Base-by-base conservation (phyloP, 1,284 basidiomycete species). In the Ceraceosorus guamensis region DNA sequence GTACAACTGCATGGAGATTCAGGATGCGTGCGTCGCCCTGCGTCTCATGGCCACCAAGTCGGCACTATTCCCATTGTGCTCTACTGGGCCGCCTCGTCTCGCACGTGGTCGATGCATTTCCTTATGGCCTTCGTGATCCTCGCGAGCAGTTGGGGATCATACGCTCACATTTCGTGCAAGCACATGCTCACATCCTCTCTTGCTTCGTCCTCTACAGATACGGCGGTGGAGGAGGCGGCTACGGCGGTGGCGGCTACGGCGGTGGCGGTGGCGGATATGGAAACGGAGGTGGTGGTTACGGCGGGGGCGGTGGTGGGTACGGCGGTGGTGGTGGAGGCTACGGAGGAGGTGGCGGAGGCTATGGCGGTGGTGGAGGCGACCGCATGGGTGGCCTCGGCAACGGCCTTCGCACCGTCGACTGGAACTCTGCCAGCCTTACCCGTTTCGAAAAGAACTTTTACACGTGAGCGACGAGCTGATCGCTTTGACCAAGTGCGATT, bases 361-460 rank as follows among this genome's bases (percentile, higher is more conserved):
- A 56, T 50, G 57, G 54, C 52, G 46, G 49, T 59, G 67, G 66
- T 57, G 77, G 79, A 65, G 84, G 85, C 57, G 89, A 91, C 80
- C 84, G 82, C 69, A 91, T 92, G 88, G 80, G 81, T 67, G 83
- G 82, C 76, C 84, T 98, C 49, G 93, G 95, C 47, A 84, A 86
- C 54, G 84, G 87, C 53, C 83, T 98, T 52, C 85, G 85, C 63
- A 82, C 82, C 60, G 86, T 95, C 64, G 89, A 97, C 80, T 98
- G 93, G 93, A 71, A 77, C 65, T 71, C 79, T 50, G 79, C 79
- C 47, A 84, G 85, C 62, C 81, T 96, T 57, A 82, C 86, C 73
- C 85, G 83, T 41, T 78, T 77, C 62, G 78, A 78, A 64, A 92
- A 92, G 80, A 96, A 96, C 82, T 99, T 99, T 76, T 99, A 99